Conservation (phyloP, 2,329 filamentous ascomycete genomes). For the Peltaster fructicola region DNA sequence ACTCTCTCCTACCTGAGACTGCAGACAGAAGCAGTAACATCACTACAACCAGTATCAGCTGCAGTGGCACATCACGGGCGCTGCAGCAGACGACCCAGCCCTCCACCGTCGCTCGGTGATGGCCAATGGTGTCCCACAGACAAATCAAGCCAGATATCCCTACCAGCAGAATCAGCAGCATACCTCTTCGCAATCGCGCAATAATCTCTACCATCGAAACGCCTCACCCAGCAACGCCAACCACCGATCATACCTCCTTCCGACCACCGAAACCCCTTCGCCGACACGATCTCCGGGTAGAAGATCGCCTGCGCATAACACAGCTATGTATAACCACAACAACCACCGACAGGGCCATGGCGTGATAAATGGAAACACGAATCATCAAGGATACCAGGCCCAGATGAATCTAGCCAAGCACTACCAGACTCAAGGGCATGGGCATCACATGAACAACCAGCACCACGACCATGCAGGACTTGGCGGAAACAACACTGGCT, state of each 20-base stretch:
- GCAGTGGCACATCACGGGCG: too few relatives aligned
- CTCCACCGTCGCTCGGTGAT: constrained; percentile 34
- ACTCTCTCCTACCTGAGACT: constrained; percentile 24
- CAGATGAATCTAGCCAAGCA: constrained; percentile 50
- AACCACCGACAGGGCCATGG: constrained; percentile 50
- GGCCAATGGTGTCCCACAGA: constrained; percentile 51
- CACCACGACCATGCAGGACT: constrained; percentile 29
- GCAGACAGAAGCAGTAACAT: too few relatives aligned
- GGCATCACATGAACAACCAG: constrained; percentile 24
- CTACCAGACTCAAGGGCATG: constrained; percentile 44
- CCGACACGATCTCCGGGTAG: constrained; percentile 39
- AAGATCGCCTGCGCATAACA: constrained; percentile 34
- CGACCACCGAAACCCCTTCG: constrained; percentile 34
- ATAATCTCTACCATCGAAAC: constrained; percentile 27
- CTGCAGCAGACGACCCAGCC: too few relatives aligned
- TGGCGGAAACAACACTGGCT: constrained; percentile 33
- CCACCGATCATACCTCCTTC: constrained; percentile 27
- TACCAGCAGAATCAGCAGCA: constrained; percentile 36
- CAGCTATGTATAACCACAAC: constrained; percentile 57
- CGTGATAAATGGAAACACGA: constrained; percentile 55
- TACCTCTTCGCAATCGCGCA: constrained; percentile 23
- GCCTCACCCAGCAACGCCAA: constrained; percentile 25
- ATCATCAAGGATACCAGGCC: constrained; percentile 35
- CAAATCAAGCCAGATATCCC: too few relatives aligned
- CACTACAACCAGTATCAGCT: too few relatives aligned